Conservation (phyloP, 2,329 filamentous ascomycete species). For the Alternaria brassicae region DNA sequence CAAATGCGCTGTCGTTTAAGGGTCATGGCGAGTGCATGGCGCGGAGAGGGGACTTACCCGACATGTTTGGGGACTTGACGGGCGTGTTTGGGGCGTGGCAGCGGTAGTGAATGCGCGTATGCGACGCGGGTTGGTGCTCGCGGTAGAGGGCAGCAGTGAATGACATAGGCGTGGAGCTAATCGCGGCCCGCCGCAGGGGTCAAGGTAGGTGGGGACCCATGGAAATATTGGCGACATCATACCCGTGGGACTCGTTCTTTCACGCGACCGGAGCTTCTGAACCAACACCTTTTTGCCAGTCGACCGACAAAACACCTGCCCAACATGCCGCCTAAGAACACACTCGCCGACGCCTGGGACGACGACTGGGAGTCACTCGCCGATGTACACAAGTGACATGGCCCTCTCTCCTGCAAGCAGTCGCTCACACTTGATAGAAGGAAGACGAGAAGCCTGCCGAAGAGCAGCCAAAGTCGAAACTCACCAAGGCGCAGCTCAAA, state of each 20-base stretch:
- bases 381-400: slow-evolving; percentile 67
- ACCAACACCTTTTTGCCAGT: background rate
- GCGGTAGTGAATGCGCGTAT: slow-evolving; percentile 8
- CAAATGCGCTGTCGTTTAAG: slow-evolving; percentile 13
- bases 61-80: slow-evolving; percentile 11
- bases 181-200: slow-evolving; percentile 23
- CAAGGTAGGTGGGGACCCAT: slow-evolving; percentile 6
- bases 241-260: background rate
- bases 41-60: slow-evolving; percentile 11
- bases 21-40: slow-evolving; percentile 16
- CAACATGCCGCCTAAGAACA: slow-evolving; percentile 46
- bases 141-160: slow-evolving; percentile 17
- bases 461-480: slow-evolving; percentile 54
- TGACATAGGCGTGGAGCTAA: slow-evolving; percentile 13
- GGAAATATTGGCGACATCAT: slow-evolving; percentile 20
- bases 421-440: slow-evolving; percentile 40
- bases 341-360: slow-evolving; percentile 75
- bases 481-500: slow-evolving; percentile 78
- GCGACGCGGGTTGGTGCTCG: slow-evolving; percentile 2
- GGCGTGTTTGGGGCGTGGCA: background rate
- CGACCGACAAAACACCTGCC: background rate
- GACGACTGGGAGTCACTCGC: slow-evolving; percentile 87
- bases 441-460: slow-evolving; percentile 48
- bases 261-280: background rate
- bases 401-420: slow-evolving; percentile 8